Evolutionary conservation across 371 early-diverging fungal species (phyloP).

Genomic region (Smittium mucronatum): DNA sequence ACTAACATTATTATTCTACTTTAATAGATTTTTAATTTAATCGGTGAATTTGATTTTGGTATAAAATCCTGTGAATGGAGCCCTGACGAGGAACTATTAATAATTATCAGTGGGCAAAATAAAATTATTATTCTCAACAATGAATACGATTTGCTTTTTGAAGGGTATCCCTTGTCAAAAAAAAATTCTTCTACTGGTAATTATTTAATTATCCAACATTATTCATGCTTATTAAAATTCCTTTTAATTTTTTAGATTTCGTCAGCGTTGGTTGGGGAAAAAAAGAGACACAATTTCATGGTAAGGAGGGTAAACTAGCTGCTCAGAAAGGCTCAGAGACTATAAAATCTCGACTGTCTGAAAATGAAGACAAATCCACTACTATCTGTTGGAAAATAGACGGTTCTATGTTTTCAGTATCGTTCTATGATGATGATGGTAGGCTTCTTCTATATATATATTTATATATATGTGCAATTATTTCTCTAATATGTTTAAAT

Average conservation of each 20-base stretch:
- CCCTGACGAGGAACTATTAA: slow-evolving; percentile 81
- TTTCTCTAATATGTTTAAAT: too few relatives aligned
- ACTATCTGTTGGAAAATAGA: slow-evolving; percentile 88
- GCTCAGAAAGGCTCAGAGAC: slow-evolving; percentile 36
- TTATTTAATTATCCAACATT: neutral
- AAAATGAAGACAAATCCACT: slow-evolving; percentile 60
- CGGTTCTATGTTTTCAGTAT: slow-evolving; percentile 58
- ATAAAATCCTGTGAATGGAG: slow-evolving; percentile 74
- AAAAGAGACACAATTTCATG: slow-evolving; percentile 96
- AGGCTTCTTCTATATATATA: neutral
- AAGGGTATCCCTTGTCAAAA: slow-evolving; percentile 20
- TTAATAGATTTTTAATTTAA: slow-evolving; percentile 37
- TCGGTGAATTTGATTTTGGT: slow-evolving; percentile 72
- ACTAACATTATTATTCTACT: neutral
- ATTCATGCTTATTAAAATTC: neutral
- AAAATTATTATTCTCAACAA: slow-evolving; percentile 81
- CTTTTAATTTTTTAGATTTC: neutral
- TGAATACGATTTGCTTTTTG: slow-evolving; percentile 78
- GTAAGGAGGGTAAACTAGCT: slow-evolving; percentile 72
- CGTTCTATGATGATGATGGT: slow-evolving; percentile 23
- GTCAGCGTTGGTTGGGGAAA: slow-evolving; percentile 87
- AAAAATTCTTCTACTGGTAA: neutral
- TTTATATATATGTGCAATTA: too few relatives aligned
- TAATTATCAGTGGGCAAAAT: slow-evolving; percentile 63
- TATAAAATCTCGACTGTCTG: slow-evolving; percentile 15